Conservation (phyloP, 257 asterid genomes). For the Eucommia ulmoides region DNA sequence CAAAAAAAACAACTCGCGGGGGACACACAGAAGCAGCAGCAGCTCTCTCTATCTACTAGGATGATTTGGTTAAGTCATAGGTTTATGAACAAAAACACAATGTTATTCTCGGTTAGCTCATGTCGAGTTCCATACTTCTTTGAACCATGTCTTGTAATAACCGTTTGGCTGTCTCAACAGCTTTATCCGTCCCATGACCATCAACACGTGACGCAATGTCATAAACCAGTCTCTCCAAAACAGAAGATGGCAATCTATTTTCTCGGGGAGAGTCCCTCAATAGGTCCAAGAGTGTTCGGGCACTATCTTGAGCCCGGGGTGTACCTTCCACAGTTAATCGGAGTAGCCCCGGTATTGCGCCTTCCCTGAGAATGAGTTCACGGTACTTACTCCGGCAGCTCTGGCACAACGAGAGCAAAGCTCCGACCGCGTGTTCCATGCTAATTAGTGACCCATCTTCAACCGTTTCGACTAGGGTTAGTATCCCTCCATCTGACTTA, state of each 20-base stretch:
- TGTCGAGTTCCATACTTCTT: conserved; percentile 52
- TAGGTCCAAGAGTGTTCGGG: conserved; percentile 63
- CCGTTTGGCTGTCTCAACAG: conserved; percentile 73
- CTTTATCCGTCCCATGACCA: conserved; percentile 62
- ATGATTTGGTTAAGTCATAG: too few relatives aligned
- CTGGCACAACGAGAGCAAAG: conserved; percentile 49
- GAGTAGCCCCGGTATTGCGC: conserved; percentile 81
- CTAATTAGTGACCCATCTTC: conserved; percentile 81
- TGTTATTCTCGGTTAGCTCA: conserved; percentile 23
- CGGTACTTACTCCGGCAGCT: conserved; percentile 62
- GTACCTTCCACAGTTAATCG: conserved; percentile 83
- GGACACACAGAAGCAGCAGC: too few relatives aligned
- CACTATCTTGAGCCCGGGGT: conserved; percentile 55
- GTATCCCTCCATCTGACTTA: conserved; percentile 45
- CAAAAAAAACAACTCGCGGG: too few relatives aligned
- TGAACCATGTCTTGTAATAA: conserved; percentile 58
- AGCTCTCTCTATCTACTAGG: too few relatives aligned
- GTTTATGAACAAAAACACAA: too few relatives aligned
- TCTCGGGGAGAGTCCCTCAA: conserved; percentile 48
- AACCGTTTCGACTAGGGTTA: conserved; percentile 65
- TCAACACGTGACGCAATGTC: conserved; percentile 58
- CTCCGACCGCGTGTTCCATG: conserved; percentile 69
- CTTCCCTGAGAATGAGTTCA: conserved; percentile 74
- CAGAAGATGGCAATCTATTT: conserved; percentile 42
- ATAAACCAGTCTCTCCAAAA: conserved; percentile 59